A percentile compares a stretch with the other conserved stretches of the same genome.
These are phyloP conservation scores for Streptanthus diversifolius DNA, from an alignment of 345 rosid species.

Conservation along the genomic window DNA sequence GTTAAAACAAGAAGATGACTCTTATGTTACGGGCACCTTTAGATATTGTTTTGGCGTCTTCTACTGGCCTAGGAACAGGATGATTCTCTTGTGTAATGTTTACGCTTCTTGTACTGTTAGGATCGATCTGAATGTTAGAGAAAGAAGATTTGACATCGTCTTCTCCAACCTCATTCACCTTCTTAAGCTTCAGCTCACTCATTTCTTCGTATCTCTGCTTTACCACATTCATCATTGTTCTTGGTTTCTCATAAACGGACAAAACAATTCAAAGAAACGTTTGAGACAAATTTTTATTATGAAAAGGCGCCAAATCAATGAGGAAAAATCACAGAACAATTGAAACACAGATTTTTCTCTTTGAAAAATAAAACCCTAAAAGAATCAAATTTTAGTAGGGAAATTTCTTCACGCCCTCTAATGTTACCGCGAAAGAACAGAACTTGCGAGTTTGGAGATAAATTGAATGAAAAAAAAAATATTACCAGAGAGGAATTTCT, in stretches of 20 bases:
- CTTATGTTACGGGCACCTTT: slow-evolving; percentile 14
- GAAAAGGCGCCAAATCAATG: not conserved
- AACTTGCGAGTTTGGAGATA: not conserved
- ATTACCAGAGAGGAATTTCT: slow-evolving; percentile 9
- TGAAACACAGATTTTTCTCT: not conserved
- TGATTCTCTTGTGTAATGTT: not conserved
- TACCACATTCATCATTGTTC: not conserved
- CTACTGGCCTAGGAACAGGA: not conserved
- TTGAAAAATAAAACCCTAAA: not conserved
- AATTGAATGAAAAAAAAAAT: not conserved
- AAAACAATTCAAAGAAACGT: not conserved
- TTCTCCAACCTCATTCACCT: not conserved
- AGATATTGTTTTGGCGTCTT: not conserved
- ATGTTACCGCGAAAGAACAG: not conserved
- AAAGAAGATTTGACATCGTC: slow-evolving; percentile 10
- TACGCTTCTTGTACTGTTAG: slow-evolving; percentile 29
- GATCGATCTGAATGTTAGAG: slow-evolving; percentile 34
- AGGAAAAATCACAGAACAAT: not conserved
- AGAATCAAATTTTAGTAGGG: not conserved
- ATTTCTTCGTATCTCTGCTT: slow-evolving; percentile 3
- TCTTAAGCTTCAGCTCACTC: not conserved
- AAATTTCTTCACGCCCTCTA: not conserved
- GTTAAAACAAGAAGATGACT: not conserved
- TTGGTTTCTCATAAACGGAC: slow-evolving; percentile 27
- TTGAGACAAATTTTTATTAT: not conserved